Percentiles rank a stretch among this genome's conserved stretches.
Evolutionary conservation across 129 eudicot species (phyloP).

Genomic region (Artemisia tridentata): DNA sequence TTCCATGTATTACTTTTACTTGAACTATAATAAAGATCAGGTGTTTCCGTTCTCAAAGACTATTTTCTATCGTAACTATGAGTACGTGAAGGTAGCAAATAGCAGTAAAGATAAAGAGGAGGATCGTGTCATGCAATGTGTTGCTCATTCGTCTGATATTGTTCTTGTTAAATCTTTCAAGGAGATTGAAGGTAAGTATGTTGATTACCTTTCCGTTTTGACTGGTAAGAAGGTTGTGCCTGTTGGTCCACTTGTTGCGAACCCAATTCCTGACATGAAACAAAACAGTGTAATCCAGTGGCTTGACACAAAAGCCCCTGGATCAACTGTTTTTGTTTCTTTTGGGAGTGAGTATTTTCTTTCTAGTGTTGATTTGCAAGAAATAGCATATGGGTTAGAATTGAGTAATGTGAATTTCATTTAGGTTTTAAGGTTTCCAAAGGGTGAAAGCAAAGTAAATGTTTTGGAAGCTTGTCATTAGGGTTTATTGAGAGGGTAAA

Average conservation of each 20-base stretch:
- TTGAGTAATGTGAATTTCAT: slow-evolving; percentile 33
- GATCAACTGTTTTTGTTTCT: no score
- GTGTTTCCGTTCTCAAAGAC: neutral
- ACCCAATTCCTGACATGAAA: neutral
- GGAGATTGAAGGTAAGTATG: no score
- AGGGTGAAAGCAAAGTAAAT: neutral
- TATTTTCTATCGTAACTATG: slow-evolving; percentile 11
- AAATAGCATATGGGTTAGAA: slow-evolving; percentile 33
- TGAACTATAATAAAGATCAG: neutral
- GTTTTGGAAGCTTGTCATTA: neutral
- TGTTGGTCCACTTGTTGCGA: neutral
- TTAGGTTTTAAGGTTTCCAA: slow-evolving; percentile 33
- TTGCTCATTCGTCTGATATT: no score
- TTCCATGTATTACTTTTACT: neutral
- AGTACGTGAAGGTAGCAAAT: slow-evolving; percentile 5
- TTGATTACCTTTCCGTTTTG: no score
- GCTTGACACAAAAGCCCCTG: no score
- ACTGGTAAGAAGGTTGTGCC: no score
- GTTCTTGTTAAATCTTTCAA: no score
- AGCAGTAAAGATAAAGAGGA: slow-evolving; percentile 11
- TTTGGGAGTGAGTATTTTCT: no score
- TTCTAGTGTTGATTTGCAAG: slow-evolving; percentile 13
- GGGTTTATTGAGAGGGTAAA: slow-evolving; percentile 32
- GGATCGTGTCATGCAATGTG: no score
- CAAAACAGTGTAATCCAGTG: neutral